Evolutionary conservation across 192 early-diverging fungal genomes (phyloP).

Genomic region (Geranomyces variabilis): DNA sequence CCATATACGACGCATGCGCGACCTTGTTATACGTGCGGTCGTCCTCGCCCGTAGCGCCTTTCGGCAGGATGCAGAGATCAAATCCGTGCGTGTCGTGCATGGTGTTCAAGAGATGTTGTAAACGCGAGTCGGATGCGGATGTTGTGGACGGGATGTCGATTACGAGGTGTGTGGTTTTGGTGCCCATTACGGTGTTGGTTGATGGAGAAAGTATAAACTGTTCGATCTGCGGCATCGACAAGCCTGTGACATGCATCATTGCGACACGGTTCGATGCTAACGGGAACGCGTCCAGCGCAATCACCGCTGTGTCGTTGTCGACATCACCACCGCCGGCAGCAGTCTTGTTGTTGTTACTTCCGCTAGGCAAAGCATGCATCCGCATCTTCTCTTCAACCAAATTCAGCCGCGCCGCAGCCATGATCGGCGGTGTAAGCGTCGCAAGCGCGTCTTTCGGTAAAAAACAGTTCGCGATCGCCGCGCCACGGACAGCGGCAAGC

Average conservation of each 20-base stretch:
- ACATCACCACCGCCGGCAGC: neutral
- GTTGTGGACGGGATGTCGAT: constrained; percentile 17
- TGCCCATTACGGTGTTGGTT: no score
- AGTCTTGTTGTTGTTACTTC: constrained; percentile 1
- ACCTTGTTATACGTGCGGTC: constrained; percentile 14
- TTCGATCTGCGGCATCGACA: neutral
- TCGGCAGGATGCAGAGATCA: constrained; percentile 22
- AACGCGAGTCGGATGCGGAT: neutral
- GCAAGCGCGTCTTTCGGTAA: neutral
- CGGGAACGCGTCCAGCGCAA: constrained; percentile 1
- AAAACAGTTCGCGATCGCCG: constrained; percentile 11
- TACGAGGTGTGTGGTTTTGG: neutral
- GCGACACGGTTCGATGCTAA: no score
- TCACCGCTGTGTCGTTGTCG: no score
- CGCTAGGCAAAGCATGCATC: neutral
- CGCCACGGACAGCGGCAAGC: constrained; percentile 28
- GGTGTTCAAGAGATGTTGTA: neutral
- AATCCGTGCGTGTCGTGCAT: constrained; percentile 16
- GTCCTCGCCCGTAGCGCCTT: neutral
- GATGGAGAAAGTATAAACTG: neutral
- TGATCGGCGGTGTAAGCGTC: constrained; percentile 14
- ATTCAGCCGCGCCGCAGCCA: constrained; percentile 18
- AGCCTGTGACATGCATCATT: constrained; percentile 4
- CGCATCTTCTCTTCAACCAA: constrained; percentile 15
- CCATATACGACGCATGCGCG: constrained; percentile 14